Conservation (phyloP, 371 early-diverging fungal species). For the Mucor piriformis region DNA sequence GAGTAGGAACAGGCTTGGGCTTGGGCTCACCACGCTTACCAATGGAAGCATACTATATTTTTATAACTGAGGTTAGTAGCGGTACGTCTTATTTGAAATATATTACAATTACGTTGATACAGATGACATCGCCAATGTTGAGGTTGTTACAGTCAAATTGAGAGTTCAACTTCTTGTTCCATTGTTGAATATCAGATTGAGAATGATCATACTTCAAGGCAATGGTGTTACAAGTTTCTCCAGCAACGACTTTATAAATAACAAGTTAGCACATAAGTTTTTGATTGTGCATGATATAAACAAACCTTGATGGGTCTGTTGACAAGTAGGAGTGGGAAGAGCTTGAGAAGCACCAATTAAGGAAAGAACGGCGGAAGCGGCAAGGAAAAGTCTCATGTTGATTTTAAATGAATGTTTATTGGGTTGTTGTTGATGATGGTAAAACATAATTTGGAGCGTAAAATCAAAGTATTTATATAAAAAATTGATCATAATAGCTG, state of each 20-base stretch:
- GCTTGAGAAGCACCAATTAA: slow-evolving; percentile 1
- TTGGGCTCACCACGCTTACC: no score
- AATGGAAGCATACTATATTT: no score
- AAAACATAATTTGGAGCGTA: no score
- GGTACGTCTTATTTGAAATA: no score
- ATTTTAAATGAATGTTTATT: no score
- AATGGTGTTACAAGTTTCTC: slow-evolving; percentile 6
- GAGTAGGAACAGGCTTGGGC: no score
- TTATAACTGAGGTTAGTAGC: no score
- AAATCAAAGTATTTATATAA: no score
- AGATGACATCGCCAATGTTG: slow-evolving; percentile 4
- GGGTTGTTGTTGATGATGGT: no score
- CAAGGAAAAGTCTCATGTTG: slow-evolving; percentile 4
- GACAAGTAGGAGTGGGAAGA: slow-evolving; percentile 4
- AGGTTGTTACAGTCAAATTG: not conserved
- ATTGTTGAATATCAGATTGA: not conserved
- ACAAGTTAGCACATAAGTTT: not conserved
- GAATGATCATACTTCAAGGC: not conserved
- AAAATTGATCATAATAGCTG: no score
- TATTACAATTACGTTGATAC: not conserved
- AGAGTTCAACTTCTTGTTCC: slow-evolving; percentile 4
- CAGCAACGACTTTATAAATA: not conserved
- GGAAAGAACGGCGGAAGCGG: slow-evolving; percentile 4
- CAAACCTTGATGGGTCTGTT: slow-evolving; percentile 4
- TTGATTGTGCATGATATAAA: not conserved